Base-by-base conservation (phyloP, 2,329 filamentous ascomycete genomes). In the Hymenoscyphus fructigenus region DNA sequence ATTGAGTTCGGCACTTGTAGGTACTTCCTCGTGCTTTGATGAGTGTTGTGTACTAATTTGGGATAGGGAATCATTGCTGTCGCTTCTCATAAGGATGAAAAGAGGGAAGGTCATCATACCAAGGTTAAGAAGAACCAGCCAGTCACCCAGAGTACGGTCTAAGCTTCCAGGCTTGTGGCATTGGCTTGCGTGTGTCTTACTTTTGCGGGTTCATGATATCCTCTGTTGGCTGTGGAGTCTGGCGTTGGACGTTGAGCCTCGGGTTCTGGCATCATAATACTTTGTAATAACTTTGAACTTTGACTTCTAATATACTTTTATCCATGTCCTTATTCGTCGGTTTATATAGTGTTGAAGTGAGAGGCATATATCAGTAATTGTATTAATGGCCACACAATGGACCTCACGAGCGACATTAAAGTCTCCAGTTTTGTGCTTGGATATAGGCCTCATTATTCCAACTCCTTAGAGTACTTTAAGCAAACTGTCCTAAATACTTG, bases 1-100 rank as follows among this genome's bases (percentile, higher is more conserved):
- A 23, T 26, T 61, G 15, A 61, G 47, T 56, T 23, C 50, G 20
- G 44, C 28, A 20, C 28, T 57, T 38, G 60, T 61, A 26, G 41
- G 60, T 56, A n/a, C 6, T 53, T 12, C 20, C 20, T 23, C 1
- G n/a, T n/a, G n/a, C n/a, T n/a, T n/a, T n/a, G n/a, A n/a, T n/a
- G n/a, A n/a, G n/a, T n/a, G n/a, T n/a, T n/a, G 6, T 9, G 12
- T 26, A 10, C 47, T 53, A 53, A 53, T 53, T 26, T 7, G 14
- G 9, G 3, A 23, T 23, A 53, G 47, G 47, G 47, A 2, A 23
- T 53, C 14, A 53, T 53, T 26, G 47, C 47, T 12, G 47, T 53
- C 14, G 47, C 47, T 14, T 9, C 20, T 53, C n/a, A 14, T 15
- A 26, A 20, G 10, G 47, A 53, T 53, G 47, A 53, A 10, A 53